phyloP scores from a whole-genome alignment of 2,329 filamentous ascomycete genomes.

The Botrytis hyacinthi region DNA sequence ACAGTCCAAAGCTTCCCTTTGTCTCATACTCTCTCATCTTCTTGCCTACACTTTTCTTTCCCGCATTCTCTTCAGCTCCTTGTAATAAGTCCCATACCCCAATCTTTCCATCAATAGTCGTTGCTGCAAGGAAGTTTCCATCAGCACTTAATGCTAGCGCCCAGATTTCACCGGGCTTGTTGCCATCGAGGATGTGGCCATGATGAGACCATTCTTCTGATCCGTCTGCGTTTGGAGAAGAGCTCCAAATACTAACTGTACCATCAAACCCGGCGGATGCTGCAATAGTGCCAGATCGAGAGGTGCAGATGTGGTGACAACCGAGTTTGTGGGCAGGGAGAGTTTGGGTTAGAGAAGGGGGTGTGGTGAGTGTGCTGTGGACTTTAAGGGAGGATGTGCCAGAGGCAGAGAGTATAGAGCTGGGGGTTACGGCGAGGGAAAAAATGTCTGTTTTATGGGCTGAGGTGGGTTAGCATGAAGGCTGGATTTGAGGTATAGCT shows the following conservation, averaged over 20 bases:
- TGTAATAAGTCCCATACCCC: constrained; percentile 73
- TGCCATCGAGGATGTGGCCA: constrained; percentile 50
- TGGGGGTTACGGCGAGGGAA: constrained; percentile 72
- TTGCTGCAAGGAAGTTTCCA: constrained; percentile 80
- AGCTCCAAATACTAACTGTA: constrained; percentile 79
- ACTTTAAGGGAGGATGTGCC: constrained; percentile 80
- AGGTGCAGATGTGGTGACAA: constrained; percentile 81
- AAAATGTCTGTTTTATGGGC: constrained; percentile 85
- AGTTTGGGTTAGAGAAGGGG: constrained; percentile 76
- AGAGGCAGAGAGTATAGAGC: constrained; percentile 75
- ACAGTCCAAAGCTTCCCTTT: constrained; percentile 86
- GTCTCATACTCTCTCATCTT: constrained; percentile 86
- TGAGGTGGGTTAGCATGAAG: constrained; percentile 42
- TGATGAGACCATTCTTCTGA: constrained; percentile 48
- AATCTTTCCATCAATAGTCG: constrained; percentile 82
- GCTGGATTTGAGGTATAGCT: too few species aligned
- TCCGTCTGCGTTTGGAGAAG: constrained; percentile 46
- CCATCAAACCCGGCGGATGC: constrained; percentile 88
- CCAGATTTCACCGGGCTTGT: constrained; percentile 75
- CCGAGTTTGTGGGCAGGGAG: constrained; percentile 80
- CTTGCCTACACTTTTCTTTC: constrained; percentile 53
- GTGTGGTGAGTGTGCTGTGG: constrained; percentile 68
- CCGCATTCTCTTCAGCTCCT: constrained; percentile 42
- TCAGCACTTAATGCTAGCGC: constrained; percentile 81
- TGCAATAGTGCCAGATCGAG: constrained; percentile 66